Conservation (phyloP, 345 rosid species). For the Ricinus communis region DNA sequence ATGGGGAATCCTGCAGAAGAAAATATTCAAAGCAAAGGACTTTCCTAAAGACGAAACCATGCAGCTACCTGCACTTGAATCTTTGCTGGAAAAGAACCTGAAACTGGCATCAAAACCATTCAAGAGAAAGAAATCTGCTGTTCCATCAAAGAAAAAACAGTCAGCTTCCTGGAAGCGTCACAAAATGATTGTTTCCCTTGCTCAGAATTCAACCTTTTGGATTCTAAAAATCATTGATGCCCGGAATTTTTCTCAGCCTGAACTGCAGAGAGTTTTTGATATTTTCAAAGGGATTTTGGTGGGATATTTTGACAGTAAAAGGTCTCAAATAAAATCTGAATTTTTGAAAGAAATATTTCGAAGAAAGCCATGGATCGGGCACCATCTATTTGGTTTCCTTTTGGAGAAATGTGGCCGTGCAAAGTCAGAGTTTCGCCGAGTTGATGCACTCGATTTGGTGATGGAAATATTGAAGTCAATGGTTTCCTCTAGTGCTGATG, state of each 20-base stretch:
- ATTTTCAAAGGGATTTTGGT: constrained; percentile 48
- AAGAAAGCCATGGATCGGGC: constrained; percentile 75
- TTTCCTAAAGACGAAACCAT: constrained; percentile 59
- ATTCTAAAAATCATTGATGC: constrained; percentile 75
- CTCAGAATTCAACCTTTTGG: constrained; percentile 79
- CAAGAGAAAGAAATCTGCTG: constrained; percentile 70
- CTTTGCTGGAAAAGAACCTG: constrained; percentile 71
- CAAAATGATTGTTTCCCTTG: constrained; percentile 66
- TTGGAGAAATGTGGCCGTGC: constrained; percentile 59
- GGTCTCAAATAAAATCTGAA: constrained; percentile 70
- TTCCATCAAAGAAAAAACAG: constrained; percentile 67
- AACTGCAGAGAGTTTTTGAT: constrained; percentile 55
- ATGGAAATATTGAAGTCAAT: constrained; percentile 57
- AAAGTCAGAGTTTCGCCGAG: constrained; percentile 70
- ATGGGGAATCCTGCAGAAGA: constrained; percentile 91
- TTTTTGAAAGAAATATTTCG: constrained; percentile 74
- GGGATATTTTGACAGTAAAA: constrained; percentile 70
- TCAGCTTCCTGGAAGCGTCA: constrained; percentile 68
- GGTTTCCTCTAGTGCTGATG: constrained; percentile 40
- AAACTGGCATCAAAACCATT: constrained; percentile 88
- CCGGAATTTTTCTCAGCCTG: constrained; percentile 47
- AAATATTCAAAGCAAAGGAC: constrained; percentile 78
- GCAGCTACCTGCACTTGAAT: constrained; percentile 49
- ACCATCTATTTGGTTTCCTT: constrained; percentile 54
- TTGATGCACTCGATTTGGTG: constrained; percentile 76